Conservation (phyloP, 2,329 filamentous ascomycete genomes). For the Trichoderma sp. region DNA sequence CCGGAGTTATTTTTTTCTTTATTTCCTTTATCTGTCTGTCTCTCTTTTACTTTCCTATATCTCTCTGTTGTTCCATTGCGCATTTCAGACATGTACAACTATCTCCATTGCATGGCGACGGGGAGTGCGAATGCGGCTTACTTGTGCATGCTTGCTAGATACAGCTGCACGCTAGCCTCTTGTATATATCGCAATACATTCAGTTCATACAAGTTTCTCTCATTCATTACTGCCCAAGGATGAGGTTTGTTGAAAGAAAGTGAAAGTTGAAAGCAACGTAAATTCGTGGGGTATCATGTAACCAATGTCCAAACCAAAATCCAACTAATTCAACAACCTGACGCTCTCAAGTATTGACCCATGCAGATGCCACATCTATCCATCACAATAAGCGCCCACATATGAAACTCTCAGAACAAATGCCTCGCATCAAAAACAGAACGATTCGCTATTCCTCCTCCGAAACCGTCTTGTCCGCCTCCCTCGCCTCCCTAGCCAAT, state of each 20-base stretch:
- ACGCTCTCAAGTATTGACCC: background rate
- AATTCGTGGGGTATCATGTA: conserved; percentile 18
- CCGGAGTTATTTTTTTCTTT: conserved; percentile 21
- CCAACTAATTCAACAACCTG: background rate
- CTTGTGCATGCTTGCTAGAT: background rate
- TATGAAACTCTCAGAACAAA: background rate
- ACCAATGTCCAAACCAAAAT: background rate
- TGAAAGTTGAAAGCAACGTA: background rate
- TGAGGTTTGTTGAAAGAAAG: background rate
- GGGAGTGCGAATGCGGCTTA: background rate
- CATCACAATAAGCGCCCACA: background rate
- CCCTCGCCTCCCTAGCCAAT: conserved; percentile 50
- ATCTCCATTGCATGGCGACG: background rate
- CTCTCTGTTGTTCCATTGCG: background rate
- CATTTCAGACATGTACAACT: conserved; percentile 8
- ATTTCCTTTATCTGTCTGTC: background rate
- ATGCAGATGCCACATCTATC: background rate
- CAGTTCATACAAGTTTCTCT: background rate
- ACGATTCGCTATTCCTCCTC: background rate
- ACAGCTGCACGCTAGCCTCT: background rate
- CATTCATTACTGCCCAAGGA: too few relatives aligned
- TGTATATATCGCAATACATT: conserved; percentile 2
- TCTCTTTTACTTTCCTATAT: background rate
- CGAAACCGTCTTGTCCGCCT: conserved; percentile 20
- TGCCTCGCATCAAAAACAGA: background rate